A percentile compares a stretch with the other conserved stretches of the same genome.
phyloP scores from a whole-genome alignment of 805 yeast species.

The Maudiozyma saulgeensis region DNA sequence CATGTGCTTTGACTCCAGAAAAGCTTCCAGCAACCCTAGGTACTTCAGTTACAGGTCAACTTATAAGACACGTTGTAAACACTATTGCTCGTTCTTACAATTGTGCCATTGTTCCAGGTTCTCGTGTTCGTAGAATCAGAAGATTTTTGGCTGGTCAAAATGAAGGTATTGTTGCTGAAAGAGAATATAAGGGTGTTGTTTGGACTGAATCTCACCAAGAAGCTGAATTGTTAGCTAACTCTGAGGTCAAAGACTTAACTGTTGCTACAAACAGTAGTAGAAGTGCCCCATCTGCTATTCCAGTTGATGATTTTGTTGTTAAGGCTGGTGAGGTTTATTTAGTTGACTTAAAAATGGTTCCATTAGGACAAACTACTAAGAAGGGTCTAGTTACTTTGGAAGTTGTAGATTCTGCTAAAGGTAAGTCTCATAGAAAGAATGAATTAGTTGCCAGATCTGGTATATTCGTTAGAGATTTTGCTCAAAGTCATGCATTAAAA shows the following conservation, averaged over 20 bases:
- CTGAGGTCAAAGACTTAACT: constrained; percentile 32
- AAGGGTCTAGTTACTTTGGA: constrained; percentile 64
- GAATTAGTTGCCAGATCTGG: constrained; percentile 55
- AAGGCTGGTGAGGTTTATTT: constrained; percentile 78
- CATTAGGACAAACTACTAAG: constrained; percentile 43
- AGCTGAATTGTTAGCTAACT: constrained; percentile 35
- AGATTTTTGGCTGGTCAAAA: constrained; percentile 94
- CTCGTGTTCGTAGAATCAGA: constrained; percentile 83
- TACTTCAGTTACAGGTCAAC: constrained; percentile 49
- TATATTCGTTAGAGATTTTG: constrained; percentile 75
- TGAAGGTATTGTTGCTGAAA: constrained; percentile 84
- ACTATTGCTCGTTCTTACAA: constrained; percentile 76
- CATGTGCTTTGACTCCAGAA: constrained; percentile 66
- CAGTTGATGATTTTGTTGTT: constrained; percentile 66
- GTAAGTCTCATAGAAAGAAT: constrained; percentile 47
- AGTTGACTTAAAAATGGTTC: constrained; percentile 74
- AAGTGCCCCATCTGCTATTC: constrained; percentile 48
- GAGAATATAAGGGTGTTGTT: constrained; percentile 84
- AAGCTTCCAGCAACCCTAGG: constrained; percentile 51
- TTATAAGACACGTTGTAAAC: constrained; percentile 70
- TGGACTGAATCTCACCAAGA: constrained; percentile 84
- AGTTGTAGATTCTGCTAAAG: constrained; percentile 53
- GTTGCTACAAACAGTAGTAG: constrained; percentile 25
- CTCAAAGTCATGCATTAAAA: constrained; percentile 69
- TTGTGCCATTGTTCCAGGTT: constrained; percentile 84